phyloP scores from a whole-genome alignment of 768 basidiomycete species.

The Agaricus blazei region DNA sequence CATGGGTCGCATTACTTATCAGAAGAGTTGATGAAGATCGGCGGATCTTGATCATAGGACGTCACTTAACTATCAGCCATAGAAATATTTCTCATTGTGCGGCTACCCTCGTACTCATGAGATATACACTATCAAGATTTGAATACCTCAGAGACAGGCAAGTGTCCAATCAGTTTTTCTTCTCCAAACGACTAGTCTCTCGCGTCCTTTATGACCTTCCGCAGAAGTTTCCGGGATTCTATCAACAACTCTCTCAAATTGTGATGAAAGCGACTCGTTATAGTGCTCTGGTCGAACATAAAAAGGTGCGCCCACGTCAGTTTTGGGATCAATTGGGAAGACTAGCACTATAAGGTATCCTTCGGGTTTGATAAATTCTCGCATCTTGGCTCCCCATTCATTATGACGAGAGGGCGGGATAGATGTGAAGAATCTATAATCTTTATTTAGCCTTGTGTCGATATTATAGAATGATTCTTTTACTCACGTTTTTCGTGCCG shows the following conservation, averaged over 20 bases:
- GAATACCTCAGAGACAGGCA: too few relatives aligned
- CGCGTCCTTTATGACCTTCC: slow-evolving; percentile 38
- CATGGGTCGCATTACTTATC: too few relatives aligned
- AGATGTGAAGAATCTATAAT: slow-evolving; percentile 63
- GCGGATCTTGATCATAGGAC: too few relatives aligned
- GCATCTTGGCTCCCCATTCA: slow-evolving; percentile 59
- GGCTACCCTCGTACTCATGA: too few relatives aligned
- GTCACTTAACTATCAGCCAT: too few relatives aligned
- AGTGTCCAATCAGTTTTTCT: slow-evolving; percentile 14
- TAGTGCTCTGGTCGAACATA: slow-evolving; percentile 56
- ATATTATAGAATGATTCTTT: neutral
- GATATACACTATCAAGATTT: too few relatives aligned
- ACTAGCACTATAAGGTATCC: slow-evolving; percentile 58
- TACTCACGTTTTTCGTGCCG: slow-evolving; percentile 34
- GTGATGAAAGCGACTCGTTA: slow-evolving; percentile 37
- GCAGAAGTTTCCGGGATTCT: slow-evolving; percentile 40
- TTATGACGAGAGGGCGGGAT: slow-evolving; percentile 48
- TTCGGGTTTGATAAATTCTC: slow-evolving; percentile 50
- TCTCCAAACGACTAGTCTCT: slow-evolving; percentile 53
- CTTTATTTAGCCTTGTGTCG: neutral
- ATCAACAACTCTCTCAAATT: slow-evolving; percentile 52
- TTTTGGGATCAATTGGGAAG: slow-evolving; percentile 46
- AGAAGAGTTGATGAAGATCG: too few relatives aligned
- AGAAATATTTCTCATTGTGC: too few relatives aligned
- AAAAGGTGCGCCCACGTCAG: slow-evolving; percentile 55